Conservation (phyloP, 73 alveolate genomes). For the Blepharisma stoltei region DNA sequence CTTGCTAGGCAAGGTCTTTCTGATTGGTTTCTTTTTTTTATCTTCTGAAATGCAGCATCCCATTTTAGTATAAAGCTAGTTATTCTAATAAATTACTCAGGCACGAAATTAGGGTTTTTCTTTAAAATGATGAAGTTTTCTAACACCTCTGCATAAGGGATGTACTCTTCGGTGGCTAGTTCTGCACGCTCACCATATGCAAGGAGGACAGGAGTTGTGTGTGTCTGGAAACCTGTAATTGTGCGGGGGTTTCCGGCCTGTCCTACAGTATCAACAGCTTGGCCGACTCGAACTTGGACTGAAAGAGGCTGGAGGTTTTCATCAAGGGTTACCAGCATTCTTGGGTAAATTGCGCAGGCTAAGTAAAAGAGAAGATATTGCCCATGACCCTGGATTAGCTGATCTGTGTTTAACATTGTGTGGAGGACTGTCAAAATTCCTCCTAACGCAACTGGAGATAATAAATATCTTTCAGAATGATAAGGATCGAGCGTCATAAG, state of each 20-base stretch:
- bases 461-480: constrained; percentile 78
- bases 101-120: constrained; percentile 86
- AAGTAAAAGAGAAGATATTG: constrained; percentile 87
- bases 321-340: constrained; percentile 88
- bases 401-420: constrained; percentile 68
- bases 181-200: constrained; percentile 88
- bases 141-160: constrained; percentile 72
- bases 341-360: constrained; percentile 90
- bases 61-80: too few relatives aligned
- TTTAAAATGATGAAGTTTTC: constrained; percentile 89
- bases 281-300: constrained; percentile 90
- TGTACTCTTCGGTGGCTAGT: constrained; percentile 90
- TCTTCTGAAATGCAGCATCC: too few relatives aligned
- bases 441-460: constrained; percentile 67
- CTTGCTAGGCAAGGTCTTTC: too few relatives aligned
- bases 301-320: constrained; percentile 77
- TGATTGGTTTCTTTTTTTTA: too few relatives aligned
- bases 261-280: constrained; percentile 92
- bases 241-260: constrained; percentile 81
- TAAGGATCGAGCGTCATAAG: constrained; percentile 85
- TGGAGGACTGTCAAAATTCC: constrained; percentile 75
- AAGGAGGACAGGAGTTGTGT: constrained; percentile 90
- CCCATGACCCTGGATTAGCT: constrained; percentile 68
- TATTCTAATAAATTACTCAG: constrained; percentile 23
- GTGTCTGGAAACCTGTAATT: constrained; percentile 96